These are phyloP conservation scores for Obelidium mucronatum DNA, from an alignment of 192 early-diverging fungal species.

Conservation along the genomic window DNA sequence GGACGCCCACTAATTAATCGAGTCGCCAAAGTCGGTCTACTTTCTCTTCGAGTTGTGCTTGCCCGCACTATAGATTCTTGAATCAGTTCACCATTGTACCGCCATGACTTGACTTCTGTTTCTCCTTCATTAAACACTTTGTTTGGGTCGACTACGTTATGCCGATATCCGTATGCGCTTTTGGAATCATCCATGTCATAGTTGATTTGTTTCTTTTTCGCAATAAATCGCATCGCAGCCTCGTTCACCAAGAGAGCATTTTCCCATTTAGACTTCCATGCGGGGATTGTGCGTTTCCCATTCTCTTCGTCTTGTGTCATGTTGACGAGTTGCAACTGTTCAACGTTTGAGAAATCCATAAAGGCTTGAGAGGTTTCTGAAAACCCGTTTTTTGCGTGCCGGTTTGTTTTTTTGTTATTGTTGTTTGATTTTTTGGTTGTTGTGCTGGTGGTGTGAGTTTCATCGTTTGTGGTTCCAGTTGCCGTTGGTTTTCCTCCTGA, in stretches of 20 bases:
- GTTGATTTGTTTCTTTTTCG: not conserved
- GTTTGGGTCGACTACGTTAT: not conserved
- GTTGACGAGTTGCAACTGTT: no score
- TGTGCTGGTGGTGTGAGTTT: no score
- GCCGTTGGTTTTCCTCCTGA: no score
- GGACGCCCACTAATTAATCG: not conserved
- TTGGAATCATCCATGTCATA: not conserved
- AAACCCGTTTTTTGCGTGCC: not conserved
- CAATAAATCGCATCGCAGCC: not conserved
- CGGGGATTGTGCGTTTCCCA: not conserved
- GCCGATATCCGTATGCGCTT: not conserved
- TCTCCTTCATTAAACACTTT: not conserved
- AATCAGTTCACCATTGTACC: constrained; percentile 1
- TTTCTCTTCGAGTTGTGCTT: not conserved
- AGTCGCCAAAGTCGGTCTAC: not conserved
- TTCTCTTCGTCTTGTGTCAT: not conserved
- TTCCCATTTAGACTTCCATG: not conserved
- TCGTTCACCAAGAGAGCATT: not conserved
- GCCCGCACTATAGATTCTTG: not conserved
- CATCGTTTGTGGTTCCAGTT: not conserved
- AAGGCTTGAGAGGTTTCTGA: no score
- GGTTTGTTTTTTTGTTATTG: no score
- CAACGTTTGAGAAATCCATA: not conserved
- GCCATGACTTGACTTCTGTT: not conserved
- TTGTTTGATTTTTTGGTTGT: no score